A percentile compares a stretch with the other conserved stretches of the same genome.
phyloP scores from a whole-genome alignment of 2,329 filamentous ascomycete genomes.

The Penicillium corylophilum region DNA sequence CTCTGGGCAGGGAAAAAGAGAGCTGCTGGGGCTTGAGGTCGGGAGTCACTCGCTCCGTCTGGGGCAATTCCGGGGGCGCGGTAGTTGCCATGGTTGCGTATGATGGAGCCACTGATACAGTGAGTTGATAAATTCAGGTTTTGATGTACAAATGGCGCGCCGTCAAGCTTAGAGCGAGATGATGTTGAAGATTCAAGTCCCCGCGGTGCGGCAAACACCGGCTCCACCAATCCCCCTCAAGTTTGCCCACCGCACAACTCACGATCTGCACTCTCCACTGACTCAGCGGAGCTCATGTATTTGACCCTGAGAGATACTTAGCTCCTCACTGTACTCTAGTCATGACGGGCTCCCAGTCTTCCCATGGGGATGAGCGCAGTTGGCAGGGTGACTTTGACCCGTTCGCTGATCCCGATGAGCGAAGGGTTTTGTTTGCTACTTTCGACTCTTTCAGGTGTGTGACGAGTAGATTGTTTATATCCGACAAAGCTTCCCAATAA shows the following conservation, averaged over 20 bases:
- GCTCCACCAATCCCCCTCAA: slow-evolving; percentile 20
- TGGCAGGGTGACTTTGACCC: slow-evolving; percentile 66
- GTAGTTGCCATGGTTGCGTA: slow-evolving; percentile 14
- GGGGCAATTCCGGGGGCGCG: slow-evolving; percentile 10
- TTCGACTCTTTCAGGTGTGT: slow-evolving; percentile 87
- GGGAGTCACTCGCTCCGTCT: slow-evolving; percentile 22
- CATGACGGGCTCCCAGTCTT: slow-evolving; percentile 9
- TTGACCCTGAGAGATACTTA: neutral
- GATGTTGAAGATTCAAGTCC: slow-evolving; percentile 9
- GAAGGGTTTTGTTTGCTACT: slow-evolving; percentile 73
- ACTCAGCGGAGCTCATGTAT: neutral
- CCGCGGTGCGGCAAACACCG: slow-evolving; percentile 12
- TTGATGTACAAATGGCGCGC: neutral
- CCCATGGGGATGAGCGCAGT: slow-evolving; percentile 13
- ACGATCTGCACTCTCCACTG: neutral
- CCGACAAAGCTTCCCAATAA: neutral
- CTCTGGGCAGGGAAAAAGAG: slow-evolving; percentile 57
- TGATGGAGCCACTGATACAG: neutral
- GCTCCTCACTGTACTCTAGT: neutral
- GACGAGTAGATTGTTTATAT: neutral
- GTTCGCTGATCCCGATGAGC: slow-evolving; percentile 74
- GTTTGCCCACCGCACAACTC: slow-evolving; percentile 15
- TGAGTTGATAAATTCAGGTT: neutral
- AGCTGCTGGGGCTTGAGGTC: slow-evolving; percentile 51
- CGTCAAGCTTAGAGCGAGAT: neutral